These are phyloP conservation scores for Aspergillus ruber DNA, from an alignment of 2,329 filamentous ascomycete genomes.

Conservation along the genomic window DNA sequence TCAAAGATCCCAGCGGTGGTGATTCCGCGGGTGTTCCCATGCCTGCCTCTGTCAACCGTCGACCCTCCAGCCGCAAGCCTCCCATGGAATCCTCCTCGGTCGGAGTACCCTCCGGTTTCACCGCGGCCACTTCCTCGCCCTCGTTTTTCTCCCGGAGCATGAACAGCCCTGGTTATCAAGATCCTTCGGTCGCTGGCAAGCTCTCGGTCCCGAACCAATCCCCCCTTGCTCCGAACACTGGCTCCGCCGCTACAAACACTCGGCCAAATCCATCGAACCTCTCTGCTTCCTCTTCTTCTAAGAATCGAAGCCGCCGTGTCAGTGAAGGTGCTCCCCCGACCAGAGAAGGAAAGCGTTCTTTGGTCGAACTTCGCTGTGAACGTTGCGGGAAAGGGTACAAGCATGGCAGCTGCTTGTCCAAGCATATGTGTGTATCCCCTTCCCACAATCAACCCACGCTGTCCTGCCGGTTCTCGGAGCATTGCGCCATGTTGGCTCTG, in stretches of 20 bases:
- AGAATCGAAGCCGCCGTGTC: conserved; percentile 56
- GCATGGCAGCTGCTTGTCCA: conserved; percentile 99
- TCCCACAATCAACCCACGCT: conserved; percentile 40
- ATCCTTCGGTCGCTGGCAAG: conserved; percentile 32
- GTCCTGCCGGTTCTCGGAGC: conserved; percentile 37
- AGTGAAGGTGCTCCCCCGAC: conserved; percentile 80
- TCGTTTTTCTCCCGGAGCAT: conserved; percentile 38
- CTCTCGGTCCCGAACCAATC: conserved; percentile 7
- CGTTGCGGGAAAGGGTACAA: conserved; percentile 99
- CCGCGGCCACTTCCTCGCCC: conserved; percentile 9
- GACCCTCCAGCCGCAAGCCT: conserved; percentile 44
- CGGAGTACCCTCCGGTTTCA: conserved; percentile 34
- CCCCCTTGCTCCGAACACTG: conserved; percentile 28
- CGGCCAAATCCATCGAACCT: conserved; percentile 27
- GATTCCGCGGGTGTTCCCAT: conserved; percentile 56
- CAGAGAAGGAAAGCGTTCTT: conserved; percentile 74
- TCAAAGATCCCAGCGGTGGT: conserved; percentile 52
- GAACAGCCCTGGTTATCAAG: conserved; percentile 27
- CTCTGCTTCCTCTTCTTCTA: conserved; percentile 42
- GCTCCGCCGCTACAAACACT: conserved; percentile 10
- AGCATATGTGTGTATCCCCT: conserved; percentile 88
- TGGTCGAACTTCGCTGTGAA: conserved; percentile 86
- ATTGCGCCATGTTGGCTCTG: conserved; percentile 34
- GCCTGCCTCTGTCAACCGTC: conserved; percentile 50
- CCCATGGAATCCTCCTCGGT: conserved; percentile 57